phyloP scores from a whole-genome alignment of 2,329 filamentous ascomycete species.

The Colletotrichum musicola region DNA sequence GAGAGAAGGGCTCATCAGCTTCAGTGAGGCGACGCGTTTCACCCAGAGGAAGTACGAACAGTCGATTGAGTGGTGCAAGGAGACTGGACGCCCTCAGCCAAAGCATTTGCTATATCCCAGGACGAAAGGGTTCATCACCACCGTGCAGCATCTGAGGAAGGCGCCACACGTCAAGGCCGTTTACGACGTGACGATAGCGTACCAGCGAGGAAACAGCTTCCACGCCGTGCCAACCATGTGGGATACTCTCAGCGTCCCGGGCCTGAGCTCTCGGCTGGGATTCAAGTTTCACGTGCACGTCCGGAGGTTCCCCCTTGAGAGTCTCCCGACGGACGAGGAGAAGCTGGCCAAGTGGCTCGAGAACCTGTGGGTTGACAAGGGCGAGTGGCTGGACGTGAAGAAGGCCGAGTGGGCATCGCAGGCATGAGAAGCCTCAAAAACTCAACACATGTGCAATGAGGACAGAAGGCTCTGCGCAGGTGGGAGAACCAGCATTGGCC shows the following conservation, averaged over 20 bases:
- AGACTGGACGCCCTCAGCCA: conserved; percentile 62
- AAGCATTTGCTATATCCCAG: conserved; percentile 71
- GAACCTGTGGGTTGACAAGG: conserved; percentile 65
- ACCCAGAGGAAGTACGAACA: conserved; percentile 65
- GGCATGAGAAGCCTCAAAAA: conserved; percentile 7
- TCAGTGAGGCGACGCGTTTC: conserved; percentile 73
- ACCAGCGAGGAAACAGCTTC: conserved; percentile 59
- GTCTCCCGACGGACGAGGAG: conserved; percentile 61
- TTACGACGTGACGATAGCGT: conserved; percentile 68
- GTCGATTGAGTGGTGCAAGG: conserved; percentile 65
- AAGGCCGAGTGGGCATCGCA: conserved; percentile 54
- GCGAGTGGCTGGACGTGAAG: conserved; percentile 61
- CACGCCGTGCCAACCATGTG: conserved; percentile 64
- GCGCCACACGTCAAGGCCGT: conserved; percentile 65
- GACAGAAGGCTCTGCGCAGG: neutral
- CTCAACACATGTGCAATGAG: neutral
- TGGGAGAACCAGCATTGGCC: no score
- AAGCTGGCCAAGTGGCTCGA: conserved; percentile 66
- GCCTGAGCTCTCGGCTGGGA: conserved; percentile 53
- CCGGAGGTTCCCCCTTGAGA: conserved; percentile 61
- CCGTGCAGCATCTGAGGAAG: conserved; percentile 66
- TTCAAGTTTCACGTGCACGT: conserved; percentile 65
- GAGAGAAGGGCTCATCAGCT: conserved; percentile 70
- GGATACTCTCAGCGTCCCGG: conserved; percentile 60
- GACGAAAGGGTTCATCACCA: conserved; percentile 71